phyloP scores from a whole-genome alignment of 345 rosid species.

The Citrus cavaleriei region DNA sequence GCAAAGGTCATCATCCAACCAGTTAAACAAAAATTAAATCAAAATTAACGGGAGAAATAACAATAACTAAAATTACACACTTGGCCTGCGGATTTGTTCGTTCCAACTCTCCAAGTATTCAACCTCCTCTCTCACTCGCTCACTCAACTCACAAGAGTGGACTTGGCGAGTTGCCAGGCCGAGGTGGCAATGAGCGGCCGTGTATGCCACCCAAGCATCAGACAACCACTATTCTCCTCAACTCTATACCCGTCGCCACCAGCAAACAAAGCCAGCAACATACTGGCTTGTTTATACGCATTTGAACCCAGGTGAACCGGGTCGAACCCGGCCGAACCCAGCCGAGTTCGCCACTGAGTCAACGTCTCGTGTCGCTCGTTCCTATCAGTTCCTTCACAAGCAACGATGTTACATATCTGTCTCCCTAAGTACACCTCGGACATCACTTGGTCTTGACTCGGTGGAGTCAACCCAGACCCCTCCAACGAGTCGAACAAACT shows the following conservation, averaged over 20 bases:
- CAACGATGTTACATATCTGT: slow-evolving; percentile 83
- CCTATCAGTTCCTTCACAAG: slow-evolving; percentile 78
- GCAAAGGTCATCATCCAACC: neutral
- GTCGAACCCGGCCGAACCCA: slow-evolving; percentile 53
- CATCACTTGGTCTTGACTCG: slow-evolving; percentile 60
- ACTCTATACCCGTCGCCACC: slow-evolving; percentile 91
- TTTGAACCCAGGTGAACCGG: slow-evolving; percentile 83
- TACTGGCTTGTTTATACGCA: slow-evolving; percentile 86
- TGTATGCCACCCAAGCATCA: slow-evolving; percentile 95
- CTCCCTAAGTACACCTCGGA: slow-evolving; percentile 75
- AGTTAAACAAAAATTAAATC: neutral
- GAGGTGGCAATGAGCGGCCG: slow-evolving; percentile 88
- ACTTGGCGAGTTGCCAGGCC: slow-evolving; percentile 60
- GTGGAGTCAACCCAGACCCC: slow-evolving; percentile 38
- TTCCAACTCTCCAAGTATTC: neutral
- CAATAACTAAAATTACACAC: neutral
- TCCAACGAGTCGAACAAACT: slow-evolving; percentile 85
- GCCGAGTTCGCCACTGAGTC: slow-evolving; percentile 63
- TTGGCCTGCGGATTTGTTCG: neutral
- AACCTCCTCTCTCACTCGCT: neutral
- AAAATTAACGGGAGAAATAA: neutral
- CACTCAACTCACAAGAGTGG: neutral
- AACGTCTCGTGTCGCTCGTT: slow-evolving; percentile 78
- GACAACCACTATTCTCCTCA: slow-evolving; percentile 77
- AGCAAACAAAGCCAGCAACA: slow-evolving; percentile 65